Base-by-base conservation (phyloP, 306 rosid species). In the Erythrophleum fordii region DNA sequence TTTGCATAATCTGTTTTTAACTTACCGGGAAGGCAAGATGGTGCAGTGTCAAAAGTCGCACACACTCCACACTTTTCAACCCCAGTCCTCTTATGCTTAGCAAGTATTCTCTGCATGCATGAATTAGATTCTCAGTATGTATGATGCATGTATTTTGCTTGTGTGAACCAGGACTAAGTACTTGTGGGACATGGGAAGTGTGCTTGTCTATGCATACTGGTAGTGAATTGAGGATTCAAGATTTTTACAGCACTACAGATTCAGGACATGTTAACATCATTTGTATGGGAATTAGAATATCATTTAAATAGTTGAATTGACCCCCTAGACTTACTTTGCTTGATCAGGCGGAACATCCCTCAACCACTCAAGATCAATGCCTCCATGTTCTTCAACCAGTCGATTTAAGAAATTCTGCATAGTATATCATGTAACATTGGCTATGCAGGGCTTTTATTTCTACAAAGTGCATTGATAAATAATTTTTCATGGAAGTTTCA, bases 11-110 rank as follows among this genome's bases (percentile, higher is more conserved):
- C 69, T 69, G 48, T 58, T 74, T 55, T 44, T 44, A 79, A 83
- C 99, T 93, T 89, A 96, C 99, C 20, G 99, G 99, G 84, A 96
- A 96, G 76, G 99, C 99, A 81, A 96, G 98, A 80, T 96, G 99
- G 91, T 92, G 99, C 71, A 96, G 95, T 29, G 99, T 96, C 86
- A 96, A 84, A 82, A 96, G 99, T 80, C 99, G 90, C 84, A 96
- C 99, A 51, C 99, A 96, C 82, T 96, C 99, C 83, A 96, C 99
- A 29, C 99, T 96, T 88, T 96, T 96, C 82, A 96, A 86, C 67
- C 99, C 99, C 88, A 96, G 68, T 77, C 99, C 99, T 62, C 87
- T 91, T 67, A 96, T 31, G 89, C 99, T 96, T 82, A 96, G 93
- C 77, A 96, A 85, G 88, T 88, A 96, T 87, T 96, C 99, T 84